Conservation (phyloP, 805 yeast genomes). For the Peterozyma toletana region DNA sequence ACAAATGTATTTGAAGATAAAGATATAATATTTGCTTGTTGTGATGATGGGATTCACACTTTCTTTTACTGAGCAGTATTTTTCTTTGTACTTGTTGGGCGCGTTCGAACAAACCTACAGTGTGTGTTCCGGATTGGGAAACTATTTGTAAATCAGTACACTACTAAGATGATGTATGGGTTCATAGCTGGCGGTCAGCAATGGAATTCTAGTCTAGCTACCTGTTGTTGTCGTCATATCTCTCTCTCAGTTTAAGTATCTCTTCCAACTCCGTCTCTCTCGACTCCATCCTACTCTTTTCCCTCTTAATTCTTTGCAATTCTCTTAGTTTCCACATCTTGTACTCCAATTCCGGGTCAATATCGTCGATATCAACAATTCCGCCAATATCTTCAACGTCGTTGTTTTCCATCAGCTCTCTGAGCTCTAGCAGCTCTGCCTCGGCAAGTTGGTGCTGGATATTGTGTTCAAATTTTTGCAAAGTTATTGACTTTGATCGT, state of each 20-base stretch:
- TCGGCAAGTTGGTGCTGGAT: conserved; percentile 9
- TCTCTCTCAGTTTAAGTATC: background rate
- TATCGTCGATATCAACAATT: conserved; percentile 54
- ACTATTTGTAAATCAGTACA: too few relatives aligned
- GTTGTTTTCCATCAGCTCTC: too few relatives aligned
- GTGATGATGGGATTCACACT: too few relatives aligned
- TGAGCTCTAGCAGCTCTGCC: conserved; percentile 13
- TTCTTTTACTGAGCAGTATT: too few relatives aligned
- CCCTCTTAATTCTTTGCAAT: conserved; percentile 20
- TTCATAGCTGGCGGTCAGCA: too few relatives aligned
- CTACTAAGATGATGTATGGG: too few relatives aligned
- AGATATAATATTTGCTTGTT: too few relatives aligned
- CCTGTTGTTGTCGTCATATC: background rate
- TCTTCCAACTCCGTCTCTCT: conserved; percentile 20
- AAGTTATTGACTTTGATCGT: conserved; percentile 12
- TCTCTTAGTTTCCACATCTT: conserved; percentile 26
- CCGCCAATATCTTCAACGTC: conserved; percentile 17
- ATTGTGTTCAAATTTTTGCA: conserved; percentile 18
- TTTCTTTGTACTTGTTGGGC: too few relatives aligned
- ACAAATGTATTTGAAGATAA: too few relatives aligned
- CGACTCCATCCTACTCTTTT: conserved; percentile 14
- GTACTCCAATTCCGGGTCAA: conserved; percentile 42
- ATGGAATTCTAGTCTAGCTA: too few relatives aligned
- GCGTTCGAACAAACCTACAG: too few relatives aligned
- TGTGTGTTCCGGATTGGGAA: too few relatives aligned